Conservation (phyloP, 2,329 filamentous ascomycete species). For the Lecanosticta acicola region DNA sequence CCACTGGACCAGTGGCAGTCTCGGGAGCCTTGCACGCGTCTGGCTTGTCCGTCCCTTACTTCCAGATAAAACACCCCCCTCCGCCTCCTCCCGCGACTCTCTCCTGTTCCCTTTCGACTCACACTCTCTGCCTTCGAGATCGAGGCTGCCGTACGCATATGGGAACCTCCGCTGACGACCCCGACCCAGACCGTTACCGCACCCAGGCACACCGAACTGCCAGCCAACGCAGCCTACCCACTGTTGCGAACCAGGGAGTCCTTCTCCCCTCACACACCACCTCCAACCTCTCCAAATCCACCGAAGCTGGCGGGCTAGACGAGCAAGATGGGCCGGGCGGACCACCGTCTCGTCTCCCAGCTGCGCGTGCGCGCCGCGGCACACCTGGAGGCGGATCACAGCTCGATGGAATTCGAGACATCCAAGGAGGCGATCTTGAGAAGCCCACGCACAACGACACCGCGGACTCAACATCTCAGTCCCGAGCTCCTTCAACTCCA, state of each 20-base stretch:
- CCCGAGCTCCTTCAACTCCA: conserved; percentile 33
- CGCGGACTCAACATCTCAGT: conserved; percentile 18
- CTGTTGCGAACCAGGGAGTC: conserved; percentile 26
- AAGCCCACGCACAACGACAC: conserved; percentile 22
- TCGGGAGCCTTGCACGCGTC: background rate
- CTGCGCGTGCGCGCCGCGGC: conserved; percentile 7
- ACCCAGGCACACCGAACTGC: conserved; percentile 43
- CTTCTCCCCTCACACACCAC: conserved; percentile 28
- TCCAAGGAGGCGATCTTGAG: conserved; percentile 30
- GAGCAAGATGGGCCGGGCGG: conserved; percentile 24
- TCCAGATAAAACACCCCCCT: background rate
- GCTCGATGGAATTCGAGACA: conserved; percentile 18
- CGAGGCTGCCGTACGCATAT: conserved; percentile 37
- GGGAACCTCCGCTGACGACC: conserved; percentile 51
- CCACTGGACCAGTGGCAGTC: background rate
- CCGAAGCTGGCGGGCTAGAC: conserved; percentile 32
- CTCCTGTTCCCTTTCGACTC: too few species aligned
- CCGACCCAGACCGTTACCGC: conserved; percentile 46
- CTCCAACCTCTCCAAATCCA: conserved; percentile 18
- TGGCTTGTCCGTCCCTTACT: background rate
- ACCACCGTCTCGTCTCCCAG: conserved; percentile 23
- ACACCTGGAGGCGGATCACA: conserved; percentile 3
- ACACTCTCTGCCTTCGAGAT: conserved; percentile 3
- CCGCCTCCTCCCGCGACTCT: background rate
- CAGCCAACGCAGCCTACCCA: conserved; percentile 20